Percentiles rank a stretch among this genome's conserved stretches.
phyloP scores from a whole-genome alignment of 139 green algal species.

The Picochlorum sp. region DNA sequence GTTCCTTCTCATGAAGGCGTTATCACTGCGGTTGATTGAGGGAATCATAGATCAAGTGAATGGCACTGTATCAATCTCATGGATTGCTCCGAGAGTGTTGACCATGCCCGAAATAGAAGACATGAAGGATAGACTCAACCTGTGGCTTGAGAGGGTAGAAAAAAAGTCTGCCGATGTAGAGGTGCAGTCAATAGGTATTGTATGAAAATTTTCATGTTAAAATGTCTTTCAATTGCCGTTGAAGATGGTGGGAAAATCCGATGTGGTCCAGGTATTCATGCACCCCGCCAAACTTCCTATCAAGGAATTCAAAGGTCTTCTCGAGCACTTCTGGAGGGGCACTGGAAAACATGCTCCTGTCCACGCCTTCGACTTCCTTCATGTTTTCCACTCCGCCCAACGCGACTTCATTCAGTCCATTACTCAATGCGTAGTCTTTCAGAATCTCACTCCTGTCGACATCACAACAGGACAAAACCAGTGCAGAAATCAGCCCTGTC shows the following conservation, averaged over 20 bases:
- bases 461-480: constrained; percentile 48
- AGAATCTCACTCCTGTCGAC: constrained; percentile 41
- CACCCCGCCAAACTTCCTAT: constrained; percentile 22
- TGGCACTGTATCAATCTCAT: constrained; percentile 65
- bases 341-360: constrained; percentile 17
- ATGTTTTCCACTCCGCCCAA: constrained; percentile 33
- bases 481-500: constrained; percentile 53
- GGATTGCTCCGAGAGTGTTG: constrained; percentile 88
- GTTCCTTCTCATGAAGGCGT: constrained; percentile 96
- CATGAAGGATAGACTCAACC: constrained; percentile 62
- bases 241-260: constrained; percentile 16
- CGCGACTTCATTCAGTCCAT: constrained; percentile 27
- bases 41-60: constrained; percentile 83
- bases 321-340: constrained; percentile 24
- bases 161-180: constrained; percentile 46
- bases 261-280: constrained; percentile 19
- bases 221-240: constrained; percentile 6
- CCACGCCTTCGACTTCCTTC: constrained; percentile 18
- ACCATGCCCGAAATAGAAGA: constrained; percentile 44
- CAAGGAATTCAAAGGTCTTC: constrained; percentile 9
- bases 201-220: not conserved
- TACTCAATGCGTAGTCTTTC: constrained; percentile 37
- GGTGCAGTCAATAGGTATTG: constrained; percentile 54
- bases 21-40: constrained; percentile 84
- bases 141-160: constrained; percentile 79